Evolutionary conservation across 1,139 yeast genomes (phyloP).

Genomic region (Saccharomyces hybrid): DNA sequence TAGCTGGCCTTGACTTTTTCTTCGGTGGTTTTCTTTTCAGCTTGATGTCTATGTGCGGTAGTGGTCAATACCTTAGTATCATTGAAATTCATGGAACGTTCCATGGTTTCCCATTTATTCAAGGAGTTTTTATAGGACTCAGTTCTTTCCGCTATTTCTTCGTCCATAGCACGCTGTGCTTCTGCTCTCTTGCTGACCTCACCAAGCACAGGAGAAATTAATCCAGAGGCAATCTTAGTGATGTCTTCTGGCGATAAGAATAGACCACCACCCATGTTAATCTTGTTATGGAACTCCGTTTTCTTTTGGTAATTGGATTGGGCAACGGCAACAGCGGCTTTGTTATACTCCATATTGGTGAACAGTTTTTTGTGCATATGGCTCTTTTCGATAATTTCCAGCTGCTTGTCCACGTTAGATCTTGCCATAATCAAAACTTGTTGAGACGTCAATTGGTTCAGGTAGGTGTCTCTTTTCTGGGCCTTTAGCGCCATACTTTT

Average conservation of each 20-base stretch:
- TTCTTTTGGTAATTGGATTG: conserved; percentile 38
- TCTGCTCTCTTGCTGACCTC: conserved; percentile 68
- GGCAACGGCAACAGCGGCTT: conserved; percentile 54
- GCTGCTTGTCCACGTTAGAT: conserved; percentile 47
- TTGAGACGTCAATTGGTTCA: conserved; percentile 31
- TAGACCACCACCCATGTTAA: conserved; percentile 85
- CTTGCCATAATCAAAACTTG: conserved; percentile 56
- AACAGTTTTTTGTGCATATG: conserved; percentile 32
- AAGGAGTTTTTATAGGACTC: conserved; percentile 7
- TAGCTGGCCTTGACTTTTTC: conserved; percentile 25
- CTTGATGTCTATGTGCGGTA: conserved; percentile 28
- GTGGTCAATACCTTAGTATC: conserved; percentile 20
- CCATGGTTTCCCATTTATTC: conserved; percentile 12
- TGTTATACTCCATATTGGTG: conserved; percentile 34
- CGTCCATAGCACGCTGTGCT: conserved; percentile 64
- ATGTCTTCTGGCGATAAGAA: conserved; percentile 69
- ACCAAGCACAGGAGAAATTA: conserved; percentile 77
- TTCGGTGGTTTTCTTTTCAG: conserved; percentile 19
- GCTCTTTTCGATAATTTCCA: conserved; percentile 37
- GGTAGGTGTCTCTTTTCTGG: conserved; percentile 16
- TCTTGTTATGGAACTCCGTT: conserved; percentile 21
- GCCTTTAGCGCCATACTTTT: conserved; percentile 14
- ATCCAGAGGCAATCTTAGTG: conserved; percentile 69
- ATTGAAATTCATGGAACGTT: conserved; percentile 16
- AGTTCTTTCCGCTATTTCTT: conserved; percentile 35